Percentiles rank a stretch among this genome's conserved stretches.
phyloP scores from a whole-genome alignment of 306 rosid genomes.

The Cucurbita argyrosperma region DNA sequence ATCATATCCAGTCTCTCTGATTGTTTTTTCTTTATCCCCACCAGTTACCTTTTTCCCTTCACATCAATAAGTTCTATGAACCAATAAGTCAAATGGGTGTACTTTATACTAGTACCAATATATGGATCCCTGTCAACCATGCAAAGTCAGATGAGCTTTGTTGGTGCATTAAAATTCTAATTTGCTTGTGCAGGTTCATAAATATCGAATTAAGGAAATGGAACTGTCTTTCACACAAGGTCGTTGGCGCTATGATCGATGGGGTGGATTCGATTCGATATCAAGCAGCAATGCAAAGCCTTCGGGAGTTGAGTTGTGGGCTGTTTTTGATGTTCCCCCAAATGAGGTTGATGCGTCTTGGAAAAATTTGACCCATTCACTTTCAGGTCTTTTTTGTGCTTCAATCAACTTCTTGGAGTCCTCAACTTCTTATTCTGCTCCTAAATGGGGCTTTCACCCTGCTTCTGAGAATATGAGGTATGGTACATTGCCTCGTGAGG shows the following conservation, averaged over 20 bases:
- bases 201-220: constrained; percentile 63
- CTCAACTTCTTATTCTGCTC: constrained; percentile 62
- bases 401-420: constrained; percentile 94
- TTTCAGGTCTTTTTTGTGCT: constrained; percentile 90
- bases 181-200: constrained; percentile 62
- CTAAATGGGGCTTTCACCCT: constrained; percentile 50
- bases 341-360: constrained; percentile 61
- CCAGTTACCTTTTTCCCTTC: background rate
- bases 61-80: background rate
- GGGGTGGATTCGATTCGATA: constrained; percentile 93
- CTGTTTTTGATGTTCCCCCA: constrained; percentile 62
- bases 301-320: constrained; percentile 97
- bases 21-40: background rate
- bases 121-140: background rate
- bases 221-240: constrained; percentile 97
- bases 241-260: constrained; percentile 81
- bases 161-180: background rate
- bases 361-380: constrained; percentile 86
- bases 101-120: background rate
- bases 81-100: background rate
- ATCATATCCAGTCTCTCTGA: background rate
- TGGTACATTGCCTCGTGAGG: constrained; percentile 90
- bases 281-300: constrained; percentile 83
- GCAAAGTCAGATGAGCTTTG: background rate
- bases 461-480: constrained; percentile 60